These are phyloP conservation scores for Umbellularia californica DNA, from an alignment of 164 flowering plant genomes.

Conservation along the genomic window DNA sequence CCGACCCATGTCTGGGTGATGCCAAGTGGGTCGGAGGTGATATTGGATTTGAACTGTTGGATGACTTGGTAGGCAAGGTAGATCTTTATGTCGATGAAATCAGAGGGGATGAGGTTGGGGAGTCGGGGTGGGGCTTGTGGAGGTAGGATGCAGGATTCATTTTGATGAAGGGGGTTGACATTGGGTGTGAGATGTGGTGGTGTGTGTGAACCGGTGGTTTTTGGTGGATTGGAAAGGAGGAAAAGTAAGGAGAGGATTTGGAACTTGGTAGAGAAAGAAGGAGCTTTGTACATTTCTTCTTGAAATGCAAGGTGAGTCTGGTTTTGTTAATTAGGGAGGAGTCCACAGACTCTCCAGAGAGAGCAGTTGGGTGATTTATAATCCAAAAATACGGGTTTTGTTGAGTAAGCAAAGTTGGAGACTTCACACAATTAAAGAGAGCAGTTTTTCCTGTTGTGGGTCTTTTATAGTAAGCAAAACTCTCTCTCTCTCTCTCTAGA, in stretches of 20 bases:
- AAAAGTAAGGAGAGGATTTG: not conserved
- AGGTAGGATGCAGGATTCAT: not conserved
- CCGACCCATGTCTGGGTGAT: conserved; percentile 54
- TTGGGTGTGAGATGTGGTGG: not conserved
- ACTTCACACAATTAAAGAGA: no score
- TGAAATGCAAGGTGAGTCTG: not conserved
- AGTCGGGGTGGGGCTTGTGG: conserved; percentile 5
- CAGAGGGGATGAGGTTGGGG: conserved; percentile 13
- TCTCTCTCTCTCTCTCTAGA: no score
- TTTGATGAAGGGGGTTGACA: not conserved
- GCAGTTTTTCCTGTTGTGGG: no score
- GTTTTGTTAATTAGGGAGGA: not conserved
- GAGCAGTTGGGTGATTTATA: not conserved
- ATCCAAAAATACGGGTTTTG: not conserved
- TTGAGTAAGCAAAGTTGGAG: no score
- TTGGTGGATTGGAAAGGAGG: not conserved
- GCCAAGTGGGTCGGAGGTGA: conserved; percentile 42
- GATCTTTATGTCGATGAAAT: conserved; percentile 15
- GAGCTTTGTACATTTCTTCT: not conserved
- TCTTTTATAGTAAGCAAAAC: no score
- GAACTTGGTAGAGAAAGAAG: not conserved
- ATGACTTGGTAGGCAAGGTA: conserved; percentile 35
- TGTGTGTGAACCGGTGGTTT: not conserved
- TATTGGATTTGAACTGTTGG: conserved; percentile 40
- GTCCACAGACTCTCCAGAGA: not conserved